Percentiles rank a stretch among this genome's conserved stretches.
Evolutionary conservation across 2,329 filamentous ascomycete genomes (phyloP).

Genomic region (Exophiala lecanii-corni): DNA sequence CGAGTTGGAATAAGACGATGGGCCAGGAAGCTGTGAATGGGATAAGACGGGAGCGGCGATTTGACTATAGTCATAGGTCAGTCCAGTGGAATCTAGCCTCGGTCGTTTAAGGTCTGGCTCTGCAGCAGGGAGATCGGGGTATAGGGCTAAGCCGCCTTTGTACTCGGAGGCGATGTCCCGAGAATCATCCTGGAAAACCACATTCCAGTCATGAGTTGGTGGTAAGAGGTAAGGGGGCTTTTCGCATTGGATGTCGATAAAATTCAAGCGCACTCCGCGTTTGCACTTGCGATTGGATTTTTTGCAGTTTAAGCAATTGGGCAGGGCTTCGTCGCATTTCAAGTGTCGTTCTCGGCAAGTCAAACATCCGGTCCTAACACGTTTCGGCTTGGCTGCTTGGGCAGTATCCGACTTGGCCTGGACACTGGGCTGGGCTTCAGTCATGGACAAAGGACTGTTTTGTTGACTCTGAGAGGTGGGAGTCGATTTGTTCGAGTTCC

Average conservation of each 20-base stretch:
- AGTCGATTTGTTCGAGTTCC: slow-evolving; percentile 23
- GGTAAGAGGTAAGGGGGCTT: slow-evolving; percentile 54
- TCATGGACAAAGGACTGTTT: slow-evolving; percentile 24
- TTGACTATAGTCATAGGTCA: slow-evolving; percentile 32
- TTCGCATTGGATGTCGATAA: slow-evolving; percentile 77
- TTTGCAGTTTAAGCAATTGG: slow-evolving; percentile 70
- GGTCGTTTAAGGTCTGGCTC: slow-evolving; percentile 37
- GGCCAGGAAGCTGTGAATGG: slow-evolving; percentile 45
- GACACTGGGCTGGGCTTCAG: slow-evolving; percentile 15
- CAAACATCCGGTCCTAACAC: slow-evolving; percentile 83
- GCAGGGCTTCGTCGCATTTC: slow-evolving; percentile 77
- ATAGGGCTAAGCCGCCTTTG: slow-evolving; percentile 68
- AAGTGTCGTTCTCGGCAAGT: slow-evolving; percentile 86
- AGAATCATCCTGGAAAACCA: slow-evolving; percentile 84
- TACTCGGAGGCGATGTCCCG: slow-evolving; percentile 88
- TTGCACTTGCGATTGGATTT: slow-evolving; percentile 85
- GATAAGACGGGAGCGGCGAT: slow-evolving; percentile 34
- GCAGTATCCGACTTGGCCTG: slow-evolving; percentile 14
- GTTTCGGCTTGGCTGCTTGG: slow-evolving; percentile 61
- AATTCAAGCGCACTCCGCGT: slow-evolving; percentile 81
- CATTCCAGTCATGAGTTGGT: slow-evolving; percentile 61
- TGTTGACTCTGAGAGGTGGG: slow-evolving; percentile 20
- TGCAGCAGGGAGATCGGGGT: slow-evolving; percentile 48
- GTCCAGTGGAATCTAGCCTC: slow-evolving; percentile 20
- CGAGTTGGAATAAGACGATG: slow-evolving; percentile 22